Conservation (phyloP, 805 yeast genomes). For the Kodamaea jinghongensis region DNA sequence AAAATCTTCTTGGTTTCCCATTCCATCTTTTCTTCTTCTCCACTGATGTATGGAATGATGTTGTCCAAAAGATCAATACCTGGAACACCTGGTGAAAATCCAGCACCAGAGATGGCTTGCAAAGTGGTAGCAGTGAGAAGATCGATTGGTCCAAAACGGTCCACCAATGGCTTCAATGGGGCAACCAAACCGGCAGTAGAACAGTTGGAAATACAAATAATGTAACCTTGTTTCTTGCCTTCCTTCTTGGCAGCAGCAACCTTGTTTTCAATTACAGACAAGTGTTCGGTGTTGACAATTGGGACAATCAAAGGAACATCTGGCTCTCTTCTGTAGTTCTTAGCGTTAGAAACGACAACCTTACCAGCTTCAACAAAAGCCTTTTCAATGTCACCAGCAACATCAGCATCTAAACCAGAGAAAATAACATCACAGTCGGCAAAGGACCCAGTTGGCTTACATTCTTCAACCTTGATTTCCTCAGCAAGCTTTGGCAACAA, state of each 20-base stretch:
- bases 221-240: constrained; percentile 71
- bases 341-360: constrained; percentile 90
- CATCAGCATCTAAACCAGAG: constrained; percentile 90
- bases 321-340: constrained; percentile 85
- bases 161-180: constrained; percentile 91
- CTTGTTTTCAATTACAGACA: constrained; percentile 64
- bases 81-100: constrained; percentile 95
- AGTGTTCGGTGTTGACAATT: constrained; percentile 88
- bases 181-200: constrained; percentile 98
- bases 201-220: constrained; percentile 95
- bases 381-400: constrained; percentile 89
- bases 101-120: constrained; percentile 98
- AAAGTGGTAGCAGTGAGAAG: constrained; percentile 84
- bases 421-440: constrained; percentile 91
- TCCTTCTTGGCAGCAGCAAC: constrained; percentile 51
- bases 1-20: constrained; percentile 97
- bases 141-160: constrained; percentile 86
- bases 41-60: constrained; percentile 89
- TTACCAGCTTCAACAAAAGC: constrained; percentile 79
- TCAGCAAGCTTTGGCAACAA: constrained; percentile 69
- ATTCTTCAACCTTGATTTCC: constrained; percentile 67
- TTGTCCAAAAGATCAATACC: constrained; percentile 94
- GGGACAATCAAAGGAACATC: constrained; percentile 94
- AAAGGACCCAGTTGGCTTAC: constrained; percentile 68
- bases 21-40: constrained; percentile 98